Evolutionary conservation across 306 rosid species (phyloP).

Genomic region (Trifolium fragiferum): DNA sequence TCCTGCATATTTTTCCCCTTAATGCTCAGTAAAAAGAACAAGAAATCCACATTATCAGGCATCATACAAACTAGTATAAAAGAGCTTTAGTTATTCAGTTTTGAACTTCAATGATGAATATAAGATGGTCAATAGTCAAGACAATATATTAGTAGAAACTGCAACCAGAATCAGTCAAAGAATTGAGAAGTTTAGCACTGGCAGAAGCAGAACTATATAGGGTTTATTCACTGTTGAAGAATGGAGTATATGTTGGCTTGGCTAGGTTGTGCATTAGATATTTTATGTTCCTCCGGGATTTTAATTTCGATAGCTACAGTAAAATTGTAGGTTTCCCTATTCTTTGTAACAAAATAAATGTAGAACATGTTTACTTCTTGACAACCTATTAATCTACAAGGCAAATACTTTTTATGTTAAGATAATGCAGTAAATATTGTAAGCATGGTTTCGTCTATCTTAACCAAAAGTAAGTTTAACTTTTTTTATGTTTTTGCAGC

Average conservation of each 20-base stretch:
- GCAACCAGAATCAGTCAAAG: not conserved
- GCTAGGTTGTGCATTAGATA: slow-evolving; percentile 19
- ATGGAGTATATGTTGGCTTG: slow-evolving; percentile 11
- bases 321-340: slow-evolving; percentile 9
- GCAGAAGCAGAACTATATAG: slow-evolving; percentile 24
- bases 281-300: not conserved
- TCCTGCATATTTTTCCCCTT: slow-evolving; percentile 54
- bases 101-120: slow-evolving; percentile 10
- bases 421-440: slow-evolving; percentile 12
- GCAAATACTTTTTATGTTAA: slow-evolving; percentile 17
- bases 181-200: not conserved
- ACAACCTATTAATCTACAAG: slow-evolving; percentile 15
- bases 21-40: slow-evolving; percentile 35
- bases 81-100: not conserved
- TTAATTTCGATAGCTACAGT: slow-evolving; percentile 2
- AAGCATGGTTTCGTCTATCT: slow-evolving; percentile 6
- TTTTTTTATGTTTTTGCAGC: slow-evolving; percentile 12
- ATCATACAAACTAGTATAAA: slow-evolving; percentile 29
- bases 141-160: slow-evolving; percentile 23
- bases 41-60: slow-evolving; percentile 7
- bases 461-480: slow-evolving; percentile 20
- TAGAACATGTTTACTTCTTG: slow-evolving; percentile 11
- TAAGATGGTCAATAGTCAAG: slow-evolving; percentile 16
- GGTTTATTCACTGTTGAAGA: slow-evolving; percentile 4
- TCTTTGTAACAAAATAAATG: slow-evolving; percentile 25